Evolutionary conservation across 768 basidiomycete genomes (phyloP).

Genomic region (Ramaria rubella): DNA sequence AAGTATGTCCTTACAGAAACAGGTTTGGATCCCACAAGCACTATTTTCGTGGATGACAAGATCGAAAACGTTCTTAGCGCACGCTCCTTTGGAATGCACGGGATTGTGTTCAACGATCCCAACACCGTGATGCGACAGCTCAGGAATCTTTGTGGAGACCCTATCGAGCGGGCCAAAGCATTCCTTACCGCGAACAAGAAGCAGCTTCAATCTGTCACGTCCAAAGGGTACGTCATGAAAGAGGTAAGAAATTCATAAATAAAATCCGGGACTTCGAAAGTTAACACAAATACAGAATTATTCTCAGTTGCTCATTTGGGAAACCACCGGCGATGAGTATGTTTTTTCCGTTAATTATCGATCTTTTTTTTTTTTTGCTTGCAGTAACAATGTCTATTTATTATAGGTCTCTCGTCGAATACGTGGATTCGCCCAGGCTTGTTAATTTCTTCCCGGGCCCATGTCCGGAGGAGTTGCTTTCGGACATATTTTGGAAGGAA

Average conservation of each 20-base stretch:
- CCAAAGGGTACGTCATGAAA: constrained; percentile 32
- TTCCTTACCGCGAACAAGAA: constrained; percentile 38
- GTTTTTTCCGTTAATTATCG: too few relatives aligned
- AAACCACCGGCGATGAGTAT: constrained; percentile 41
- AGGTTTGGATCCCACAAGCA: constrained; percentile 37
- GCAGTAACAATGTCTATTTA: too few relatives aligned
- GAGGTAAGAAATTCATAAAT: constrained; percentile 22
- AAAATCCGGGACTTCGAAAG: not conserved
- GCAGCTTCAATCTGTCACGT: constrained; percentile 39
- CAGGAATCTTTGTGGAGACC: constrained; percentile 44
- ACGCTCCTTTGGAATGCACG: constrained; percentile 48
- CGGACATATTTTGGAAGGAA: not conserved
- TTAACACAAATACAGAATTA: constrained; percentile 32
- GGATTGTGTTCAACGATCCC: constrained; percentile 43
- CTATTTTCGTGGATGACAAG: constrained; percentile 56
- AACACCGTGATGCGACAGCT: constrained; percentile 38
- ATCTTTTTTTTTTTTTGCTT: too few relatives aligned
- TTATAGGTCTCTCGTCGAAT: not conserved
- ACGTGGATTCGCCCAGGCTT: not conserved
- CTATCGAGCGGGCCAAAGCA: constrained; percentile 34
- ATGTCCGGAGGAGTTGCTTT: not conserved
- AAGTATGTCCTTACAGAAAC: constrained; percentile 41
- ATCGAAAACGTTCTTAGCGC: constrained; percentile 53
- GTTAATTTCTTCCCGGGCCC: not conserved
- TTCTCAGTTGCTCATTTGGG: constrained; percentile 51